Base-by-base conservation (phyloP, 2,329 filamentous ascomycete genomes). In the Aspergillus sergii region DNA sequence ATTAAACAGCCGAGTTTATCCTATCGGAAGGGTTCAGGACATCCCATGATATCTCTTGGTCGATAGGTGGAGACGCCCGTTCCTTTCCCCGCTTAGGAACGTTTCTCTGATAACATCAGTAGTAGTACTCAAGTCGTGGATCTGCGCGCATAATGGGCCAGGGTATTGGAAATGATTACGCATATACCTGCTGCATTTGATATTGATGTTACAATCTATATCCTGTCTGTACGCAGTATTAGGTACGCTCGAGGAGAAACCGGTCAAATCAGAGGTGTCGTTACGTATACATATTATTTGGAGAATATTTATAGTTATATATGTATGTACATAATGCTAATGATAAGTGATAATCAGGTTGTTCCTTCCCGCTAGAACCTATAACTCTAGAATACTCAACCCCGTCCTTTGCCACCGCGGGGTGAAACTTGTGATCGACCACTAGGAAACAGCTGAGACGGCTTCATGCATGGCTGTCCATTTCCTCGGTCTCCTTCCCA, bases 381-480 rank as follows among this genome's bases (percentile, higher is more conserved):
- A n/a, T 19, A 8, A 16, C 16, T 26, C 28, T 11, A n/a, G 48
- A 21, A n/a, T 30, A 51, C 19, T 30, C 10, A 12, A 36, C 6
- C 14, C 34, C 1, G 23, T 19, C 51, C 58, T 59, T 59, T 57
- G 60, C 60, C 57, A 41, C 45, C 57, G 41, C 58, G 66, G 58
- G 61, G 50, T 63, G 57, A 60, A 60, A 58, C 65, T 59, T 63
- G 59, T 62, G 68, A 69, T 69, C 68, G 63, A 62, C 68, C 64
- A 69, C 67, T 69, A 69, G 60, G 45, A 59, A 59, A 57, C 28
- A 62, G 60, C 55, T 64, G 60, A 65, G 64, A 63, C 66, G 68
- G 66, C 68, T 65, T 60, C 55, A 58, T 69, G 66, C 68, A 69
- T 67, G 48, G 48, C 61, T 64, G 64, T 60, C 66, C 68, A 62